phyloP scores from a whole-genome alignment of 441 rosid species.

The Pelargonium fulgidum region DNA sequence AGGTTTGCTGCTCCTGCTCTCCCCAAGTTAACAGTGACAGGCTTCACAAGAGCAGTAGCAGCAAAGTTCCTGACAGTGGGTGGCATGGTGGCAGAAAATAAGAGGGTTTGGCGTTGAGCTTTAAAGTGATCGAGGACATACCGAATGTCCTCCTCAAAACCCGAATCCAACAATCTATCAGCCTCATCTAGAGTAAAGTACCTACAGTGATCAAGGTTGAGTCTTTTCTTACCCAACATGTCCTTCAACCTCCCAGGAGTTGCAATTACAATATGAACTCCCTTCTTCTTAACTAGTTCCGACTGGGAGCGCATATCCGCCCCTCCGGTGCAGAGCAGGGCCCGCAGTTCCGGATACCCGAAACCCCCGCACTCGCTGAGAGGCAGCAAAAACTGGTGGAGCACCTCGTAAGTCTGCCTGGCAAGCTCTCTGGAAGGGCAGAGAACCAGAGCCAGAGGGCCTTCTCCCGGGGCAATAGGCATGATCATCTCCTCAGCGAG shows the following conservation, averaged over 20 bases:
- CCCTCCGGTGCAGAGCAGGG: conserved; percentile 80
- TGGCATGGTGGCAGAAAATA: conserved; percentile 95
- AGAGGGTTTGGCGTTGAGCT: conserved; percentile 84
- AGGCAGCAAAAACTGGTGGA: conserved; percentile 60
- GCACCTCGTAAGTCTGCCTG: conserved; percentile 79
- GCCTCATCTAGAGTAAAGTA: conserved; percentile 87
- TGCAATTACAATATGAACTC: conserved; percentile 85
- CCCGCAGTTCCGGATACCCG: conserved; percentile 54
- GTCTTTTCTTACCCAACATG: conserved; percentile 78
- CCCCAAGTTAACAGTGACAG: conserved; percentile 76
- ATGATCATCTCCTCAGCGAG: conserved; percentile 28
- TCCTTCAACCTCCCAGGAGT: conserved; percentile 87
- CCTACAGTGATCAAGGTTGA: conserved; percentile 81
- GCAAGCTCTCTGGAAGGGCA: conserved; percentile 33
- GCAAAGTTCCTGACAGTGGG: conserved; percentile 86
- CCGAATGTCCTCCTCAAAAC: conserved; percentile 91
- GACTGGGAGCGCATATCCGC: conserved; percentile 83
- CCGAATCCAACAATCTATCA: conserved; percentile 87
- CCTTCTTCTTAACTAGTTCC: conserved; percentile 61
- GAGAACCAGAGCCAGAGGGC: conserved; percentile 23
- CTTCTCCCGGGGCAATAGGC: conserved; percentile 23
- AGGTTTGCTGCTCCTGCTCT: conserved; percentile 97
- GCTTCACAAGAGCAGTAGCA: conserved; percentile 78
- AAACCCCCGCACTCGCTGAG: conserved; percentile 53
- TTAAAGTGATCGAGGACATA: conserved; percentile 89